Base-by-base conservation (phyloP, 352 stramenopile genomes). In the Phytophthora chlamydospora region DNA sequence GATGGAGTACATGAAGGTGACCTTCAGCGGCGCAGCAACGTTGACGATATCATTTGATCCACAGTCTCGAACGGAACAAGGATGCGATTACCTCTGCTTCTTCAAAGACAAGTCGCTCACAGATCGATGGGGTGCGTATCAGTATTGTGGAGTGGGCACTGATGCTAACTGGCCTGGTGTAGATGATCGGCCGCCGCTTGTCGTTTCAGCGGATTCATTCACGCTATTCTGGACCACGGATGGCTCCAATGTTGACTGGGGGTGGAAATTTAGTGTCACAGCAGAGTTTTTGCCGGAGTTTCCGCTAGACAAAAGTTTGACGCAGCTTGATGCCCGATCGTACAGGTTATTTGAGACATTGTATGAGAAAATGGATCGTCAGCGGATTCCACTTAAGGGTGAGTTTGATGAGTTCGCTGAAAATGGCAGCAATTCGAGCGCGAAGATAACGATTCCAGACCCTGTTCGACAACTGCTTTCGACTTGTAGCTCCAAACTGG, bases 171-270 rank as follows among this genome's bases (percentile, higher is more conserved):
- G 85, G 76, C 91, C 91, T 4, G 90, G 91, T 4, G 49, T 70
- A 11, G 72, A 69, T 11, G 85, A 79, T 17, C 64, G 75, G 33
- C 62, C 82, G 14, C 72, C 83, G 5, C 80, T 97, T 14, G 66
- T 94, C 2, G 94, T 97, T 34, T 62, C 75, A 6, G 70, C 75
- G 0, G 83, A 90, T 29, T 89, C 83, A 6, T 97, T 97, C 46
- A 89, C 75, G 17, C 50, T 97, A 14, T 62, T 95, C 16, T 97
- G 93, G 84, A 78, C 68, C 45, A 93, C 88, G 0, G 91, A 97
- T 66, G 72, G 71, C 0, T 89, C 83, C 7, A 97, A 96, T 59
- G 87, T 93, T 24, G 90, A 96, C 21, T 97, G 91, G 91, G 88
- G 88, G 0, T 95, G 85, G 76, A 86, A 90, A 43, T 93, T 95